Evolutionary conservation across 805 yeast genomes (phyloP).

Genomic region (Brettanomyces custersianus): DNA sequence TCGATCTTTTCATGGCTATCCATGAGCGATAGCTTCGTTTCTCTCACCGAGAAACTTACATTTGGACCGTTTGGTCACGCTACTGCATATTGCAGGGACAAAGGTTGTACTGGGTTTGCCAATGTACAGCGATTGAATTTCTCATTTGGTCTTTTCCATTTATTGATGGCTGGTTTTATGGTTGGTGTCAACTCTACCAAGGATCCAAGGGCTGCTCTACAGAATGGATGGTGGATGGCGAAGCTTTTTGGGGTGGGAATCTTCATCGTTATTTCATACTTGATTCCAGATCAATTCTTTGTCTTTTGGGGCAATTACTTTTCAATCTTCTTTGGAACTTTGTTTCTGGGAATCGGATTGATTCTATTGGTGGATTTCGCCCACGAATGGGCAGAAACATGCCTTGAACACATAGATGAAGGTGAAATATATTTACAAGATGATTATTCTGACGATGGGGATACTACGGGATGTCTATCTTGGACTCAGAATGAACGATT

Average conservation of each 20-base stretch:
- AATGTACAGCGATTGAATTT: slow-evolving; percentile 91
- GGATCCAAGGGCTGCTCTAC: slow-evolving; percentile 72
- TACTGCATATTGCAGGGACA: slow-evolving; percentile 58
- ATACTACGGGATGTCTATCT: slow-evolving; percentile 25
- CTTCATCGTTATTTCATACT: slow-evolving; percentile 53
- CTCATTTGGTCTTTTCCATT: slow-evolving; percentile 75
- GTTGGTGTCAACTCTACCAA: slow-evolving; percentile 69
- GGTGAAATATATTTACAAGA: slow-evolving; percentile 49
- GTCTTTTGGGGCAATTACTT: slow-evolving; percentile 86
- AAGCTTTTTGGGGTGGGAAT: slow-evolving; percentile 55
- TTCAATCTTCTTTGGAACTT: slow-evolving; percentile 73
- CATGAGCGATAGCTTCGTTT: slow-evolving; percentile 69
- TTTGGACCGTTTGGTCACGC: slow-evolving; percentile 59
- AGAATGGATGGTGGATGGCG: slow-evolving; percentile 86
- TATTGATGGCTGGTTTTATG: slow-evolving; percentile 57
- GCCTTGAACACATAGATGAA: slow-evolving; percentile 82
- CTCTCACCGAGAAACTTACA: slow-evolving; percentile 62
- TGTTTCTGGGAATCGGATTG: slow-evolving; percentile 83
- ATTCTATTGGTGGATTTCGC: slow-evolving; percentile 92
- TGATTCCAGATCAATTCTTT: slow-evolving; percentile 82
- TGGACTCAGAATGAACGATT: slow-evolving; percentile 34
- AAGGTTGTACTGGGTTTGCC: slow-evolving; percentile 80
- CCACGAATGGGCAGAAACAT: slow-evolving; percentile 97
- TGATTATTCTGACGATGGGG: slow-evolving; percentile 36
- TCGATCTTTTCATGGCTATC: slow-evolving; percentile 89